Conservation (phyloP, 140 eudicot genomes). For the Anethum foeniculum region DNA sequence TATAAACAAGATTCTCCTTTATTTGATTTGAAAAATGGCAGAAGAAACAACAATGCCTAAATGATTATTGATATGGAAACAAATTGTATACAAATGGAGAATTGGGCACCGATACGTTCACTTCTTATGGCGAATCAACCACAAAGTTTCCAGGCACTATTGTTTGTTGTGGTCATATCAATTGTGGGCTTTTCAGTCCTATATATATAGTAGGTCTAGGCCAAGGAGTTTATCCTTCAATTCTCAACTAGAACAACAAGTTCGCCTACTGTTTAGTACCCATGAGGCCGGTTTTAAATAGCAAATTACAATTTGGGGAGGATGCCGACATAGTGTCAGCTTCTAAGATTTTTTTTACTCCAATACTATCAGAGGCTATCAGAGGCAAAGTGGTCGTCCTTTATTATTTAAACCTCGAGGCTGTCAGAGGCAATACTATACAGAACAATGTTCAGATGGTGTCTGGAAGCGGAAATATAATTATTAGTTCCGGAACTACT, state of each 20-base stretch:
- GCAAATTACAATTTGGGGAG: background rate
- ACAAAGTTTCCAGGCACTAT: background rate
- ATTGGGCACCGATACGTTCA: background rate
- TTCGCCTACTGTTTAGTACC: background rate
- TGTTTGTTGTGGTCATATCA: background rate
- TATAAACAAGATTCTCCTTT: too few species aligned
- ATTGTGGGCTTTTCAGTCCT: background rate
- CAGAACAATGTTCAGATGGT: background rate
- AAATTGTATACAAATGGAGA: background rate
- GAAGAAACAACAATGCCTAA: background rate
- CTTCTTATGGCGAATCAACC: background rate
- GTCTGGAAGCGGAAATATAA: background rate
- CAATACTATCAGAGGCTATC: background rate
- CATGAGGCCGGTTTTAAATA: background rate
- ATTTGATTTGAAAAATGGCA: background rate
- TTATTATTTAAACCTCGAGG: background rate
- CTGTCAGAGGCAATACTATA: background rate
- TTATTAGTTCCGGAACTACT: background rate
- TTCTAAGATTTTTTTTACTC: background rate
- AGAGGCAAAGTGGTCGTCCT: background rate
- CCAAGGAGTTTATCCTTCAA: background rate
- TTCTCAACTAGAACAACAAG: background rate
- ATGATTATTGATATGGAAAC: background rate
- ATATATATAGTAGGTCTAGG: background rate
- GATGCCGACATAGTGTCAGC: background rate